Evolutionary conservation across 2,329 filamentous ascomycete genomes (phyloP), one percentile per base, ranked within the genome.

Genomic region (Microcyclospora tardicrescens): DNA sequence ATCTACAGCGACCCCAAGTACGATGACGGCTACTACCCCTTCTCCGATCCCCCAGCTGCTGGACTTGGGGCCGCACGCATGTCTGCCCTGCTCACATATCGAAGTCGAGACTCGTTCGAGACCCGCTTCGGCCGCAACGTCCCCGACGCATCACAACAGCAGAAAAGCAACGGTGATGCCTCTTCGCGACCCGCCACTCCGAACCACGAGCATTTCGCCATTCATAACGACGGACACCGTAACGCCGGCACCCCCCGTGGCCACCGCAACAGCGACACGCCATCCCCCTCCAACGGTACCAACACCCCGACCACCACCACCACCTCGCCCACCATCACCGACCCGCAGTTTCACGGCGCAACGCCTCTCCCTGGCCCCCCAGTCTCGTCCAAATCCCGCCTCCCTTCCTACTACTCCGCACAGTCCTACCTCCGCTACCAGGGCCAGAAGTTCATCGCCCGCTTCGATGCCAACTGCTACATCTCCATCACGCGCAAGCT

Each of bases 1-100:
- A 96, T 98, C 59, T 98, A 96, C 64, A 87, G 85, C 30, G 91
- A 98, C 58, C 91, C 91, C 27, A 96, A 95, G 66, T 98, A 98
- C 61, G 86, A 95, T 45, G 87, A 96, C 55, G 91, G 91, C 33
- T 96, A 95, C 64, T 98, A 96, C 58, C 55, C 77, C 1, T 93
- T 91, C 53, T 73, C 82, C 27, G 85, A 96, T 51, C 87, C 87
- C 28, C 91, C 91, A 0, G 69, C 78, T 0, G 81, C 86, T 1
- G 91, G 91, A 1, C 73, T 98, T 2, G 86, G 87, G 10, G 91
- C 91, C 6, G 91, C 91, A 16, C 85, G 91, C 54, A 98, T 98
- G 91, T 85, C 87, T 41, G 91, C 91, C 2, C 74, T 98, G 29
- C 69, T 98, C 52, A 98, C 91, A 6, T 98, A 98, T 64, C 79